These are phyloP conservation scores for Ormosia emarginata DNA, from an alignment of 306 rosid genomes.

Conservation along the genomic window DNA sequence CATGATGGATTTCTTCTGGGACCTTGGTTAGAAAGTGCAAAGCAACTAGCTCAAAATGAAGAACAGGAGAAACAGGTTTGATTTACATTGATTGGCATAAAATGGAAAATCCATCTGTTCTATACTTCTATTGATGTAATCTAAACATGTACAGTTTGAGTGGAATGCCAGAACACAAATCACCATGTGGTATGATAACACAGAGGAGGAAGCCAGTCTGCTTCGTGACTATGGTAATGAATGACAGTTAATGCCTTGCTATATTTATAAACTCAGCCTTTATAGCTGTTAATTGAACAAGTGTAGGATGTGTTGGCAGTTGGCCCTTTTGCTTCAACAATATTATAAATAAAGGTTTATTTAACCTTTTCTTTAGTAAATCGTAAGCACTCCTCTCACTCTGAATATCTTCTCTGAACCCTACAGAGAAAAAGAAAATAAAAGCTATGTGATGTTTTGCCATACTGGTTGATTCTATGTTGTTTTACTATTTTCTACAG, in stretches of 20 bases:
- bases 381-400: background rate
- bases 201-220: conserved; percentile 70
- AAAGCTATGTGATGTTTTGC: background rate
- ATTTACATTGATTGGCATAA: background rate
- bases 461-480: background rate
- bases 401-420: background rate
- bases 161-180: conserved; percentile 95
- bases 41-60: conserved; percentile 68
- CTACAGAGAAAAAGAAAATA: background rate
- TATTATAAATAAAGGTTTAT: background rate
- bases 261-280: background rate
- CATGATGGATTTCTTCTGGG: conserved; percentile 91
- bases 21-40: conserved; percentile 86
- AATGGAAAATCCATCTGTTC: background rate
- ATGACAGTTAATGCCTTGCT: background rate
- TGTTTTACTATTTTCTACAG: conserved; percentile 21
- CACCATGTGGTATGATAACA: conserved; percentile 96
- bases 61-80: conserved; percentile 73
- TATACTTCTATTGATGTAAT: conserved; percentile 19
- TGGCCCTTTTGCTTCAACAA: background rate
- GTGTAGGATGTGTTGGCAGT: background rate
- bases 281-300: background rate
- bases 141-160: conserved; percentile 55
- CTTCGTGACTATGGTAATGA: conserved; percentile 85
- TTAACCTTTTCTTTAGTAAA: background rate